Base-by-base conservation (phyloP, 2,329 filamentous ascomycete genomes). In the Hansfordia pulvinata region DNA sequence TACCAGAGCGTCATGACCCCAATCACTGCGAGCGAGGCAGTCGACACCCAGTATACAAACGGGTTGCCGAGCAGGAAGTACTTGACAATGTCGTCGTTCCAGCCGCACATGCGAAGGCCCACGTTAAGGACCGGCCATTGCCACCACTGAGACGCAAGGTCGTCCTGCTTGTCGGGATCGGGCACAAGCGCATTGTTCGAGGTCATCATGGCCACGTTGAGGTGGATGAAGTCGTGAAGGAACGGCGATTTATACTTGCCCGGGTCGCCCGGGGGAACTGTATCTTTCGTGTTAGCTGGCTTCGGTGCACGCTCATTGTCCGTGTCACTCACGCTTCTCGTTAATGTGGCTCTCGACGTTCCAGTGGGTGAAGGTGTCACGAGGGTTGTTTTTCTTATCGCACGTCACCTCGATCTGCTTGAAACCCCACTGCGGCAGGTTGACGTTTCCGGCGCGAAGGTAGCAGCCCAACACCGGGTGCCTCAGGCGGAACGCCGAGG, bases 201-300 rank as follows among this genome's bases (percentile, higher is more conserved):
- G 4, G 90, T 98, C 88, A 96, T 94, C 90, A 98, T 98, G 35
- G 90, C 90, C 35, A 98, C 90, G 50, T 98, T 98, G 34, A 96
- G 63, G 53, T 98, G 90, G 36, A 98, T 77, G 46, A 98, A 98
- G 54, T 98, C 90, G 49, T 93, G 86, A 47, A 93, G 65, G 67
- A 98, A 98, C 3, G 92, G 90, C 19, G 88, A 96, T 60, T 82
- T 93, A 64, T 94, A 98, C 30, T 82, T 77, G 43, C 80, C 83
- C 29, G 90, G 82, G 53, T 94, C 81, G 41, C 81, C 79, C 35
- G 82, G 73, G 20, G 90, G 88, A 15, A 96, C 82, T 90, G 43
- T 19, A 40, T 57, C 49, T 59, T 56, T 44, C 34, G 26, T 28
- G 33, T 37, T 30, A 35, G 30, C 28, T 17, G 19, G n/a, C 13